phyloP scores from a whole-genome alignment of 2,329 filamentous ascomycete genomes.

The Fusarium sp. region DNA sequence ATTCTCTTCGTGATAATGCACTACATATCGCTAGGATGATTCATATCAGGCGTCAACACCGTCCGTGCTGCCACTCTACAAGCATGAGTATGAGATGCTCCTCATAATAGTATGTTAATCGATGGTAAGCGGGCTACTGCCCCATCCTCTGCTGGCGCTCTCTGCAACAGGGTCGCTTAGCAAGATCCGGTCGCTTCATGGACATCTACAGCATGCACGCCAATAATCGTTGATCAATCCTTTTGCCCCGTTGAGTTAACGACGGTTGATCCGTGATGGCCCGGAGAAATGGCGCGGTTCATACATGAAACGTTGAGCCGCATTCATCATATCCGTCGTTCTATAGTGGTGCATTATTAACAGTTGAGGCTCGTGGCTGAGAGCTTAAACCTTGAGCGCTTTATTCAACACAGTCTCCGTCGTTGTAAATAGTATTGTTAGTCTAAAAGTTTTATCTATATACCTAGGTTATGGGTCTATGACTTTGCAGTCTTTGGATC shows the following conservation, averaged over 20 bases:
- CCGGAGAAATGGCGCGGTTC: not conserved
- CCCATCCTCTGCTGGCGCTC: not conserved
- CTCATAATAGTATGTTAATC: not conserved
- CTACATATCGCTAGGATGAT: fast-evolving
- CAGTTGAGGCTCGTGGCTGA: too few species aligned
- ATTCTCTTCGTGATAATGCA: fast-evolving
- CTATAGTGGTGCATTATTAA: too few species aligned
- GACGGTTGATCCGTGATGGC: not conserved
- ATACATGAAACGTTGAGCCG: not conserved
- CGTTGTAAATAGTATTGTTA: too few species aligned
- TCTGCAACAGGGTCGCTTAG: not conserved
- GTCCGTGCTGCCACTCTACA: fast-evolving
- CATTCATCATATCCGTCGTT: too few species aligned
- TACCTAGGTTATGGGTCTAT: too few species aligned
- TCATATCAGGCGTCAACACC: fast-evolving
- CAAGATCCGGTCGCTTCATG: not conserved
- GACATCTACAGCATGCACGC: fast-evolving
- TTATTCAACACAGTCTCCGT: too few species aligned
- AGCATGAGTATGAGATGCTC: fast-evolving
- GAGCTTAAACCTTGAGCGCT: too few species aligned
- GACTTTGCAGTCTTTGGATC: too few species aligned
- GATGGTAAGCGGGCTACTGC: fast-evolving
- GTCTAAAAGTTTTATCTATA: too few species aligned
- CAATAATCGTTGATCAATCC: fast-evolving
- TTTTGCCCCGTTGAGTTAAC: too few species aligned